A percentile compares a stretch with the other conserved stretches of the same genome.
Conservation (phyloP, 2,329 filamentous ascomycete genomes). For the Neopestalotiopsis rosae region DNA sequence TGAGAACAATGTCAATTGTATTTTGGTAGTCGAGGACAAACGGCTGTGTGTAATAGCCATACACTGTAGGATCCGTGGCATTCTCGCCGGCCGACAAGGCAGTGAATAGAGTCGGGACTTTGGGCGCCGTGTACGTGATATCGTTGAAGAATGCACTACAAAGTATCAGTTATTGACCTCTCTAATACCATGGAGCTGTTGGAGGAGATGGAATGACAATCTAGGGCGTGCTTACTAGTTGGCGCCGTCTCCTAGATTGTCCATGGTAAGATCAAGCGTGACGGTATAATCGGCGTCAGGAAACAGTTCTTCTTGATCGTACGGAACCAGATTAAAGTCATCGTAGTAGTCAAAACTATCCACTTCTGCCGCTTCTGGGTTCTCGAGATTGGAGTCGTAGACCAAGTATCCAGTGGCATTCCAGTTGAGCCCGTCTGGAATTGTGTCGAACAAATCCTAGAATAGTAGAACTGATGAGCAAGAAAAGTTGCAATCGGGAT, state of each 20-base stretch:
- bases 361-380: conserved; percentile 58
- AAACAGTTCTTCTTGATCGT: conserved; percentile 67
- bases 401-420: conserved; percentile 71
- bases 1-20: conserved; percentile 77
- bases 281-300: conserved; percentile 67
- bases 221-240: conserved; percentile 59
- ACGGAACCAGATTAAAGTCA: conserved; percentile 73
- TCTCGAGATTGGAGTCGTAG: conserved; percentile 53
- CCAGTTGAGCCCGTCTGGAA: conserved; percentile 72
- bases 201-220: conserved; percentile 60
- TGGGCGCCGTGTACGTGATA: conserved; percentile 74
- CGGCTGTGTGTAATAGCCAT: conserved; percentile 69
- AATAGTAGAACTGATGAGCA: conserved; percentile 22
- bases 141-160: conserved; percentile 71
- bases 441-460: conserved; percentile 68
- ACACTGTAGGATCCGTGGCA: conserved; percentile 63
- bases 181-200: background rate
- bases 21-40: conserved; percentile 71
- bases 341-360: conserved; percentile 73
- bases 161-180: conserved; percentile 33
- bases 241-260: conserved; percentile 70
- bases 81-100: conserved; percentile 68
- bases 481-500: too few species aligned
- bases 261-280: conserved; percentile 68
- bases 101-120: conserved; percentile 82